Evolutionary conservation across 2,329 filamentous ascomycete genomes (phyloP).

Genomic region (Trichoderma arundinaceum): DNA sequence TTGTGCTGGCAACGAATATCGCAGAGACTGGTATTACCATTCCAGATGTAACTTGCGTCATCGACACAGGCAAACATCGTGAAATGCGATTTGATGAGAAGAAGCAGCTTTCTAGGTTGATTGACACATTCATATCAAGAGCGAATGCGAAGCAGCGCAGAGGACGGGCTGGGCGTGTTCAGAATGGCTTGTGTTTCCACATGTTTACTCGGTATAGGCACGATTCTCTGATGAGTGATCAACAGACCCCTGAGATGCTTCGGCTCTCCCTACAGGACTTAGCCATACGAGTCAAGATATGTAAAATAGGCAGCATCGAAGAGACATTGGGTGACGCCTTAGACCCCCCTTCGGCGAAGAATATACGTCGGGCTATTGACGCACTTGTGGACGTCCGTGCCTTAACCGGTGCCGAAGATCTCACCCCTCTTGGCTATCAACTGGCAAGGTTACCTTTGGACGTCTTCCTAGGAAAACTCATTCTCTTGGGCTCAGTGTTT

Average conservation of each 20-base stretch:
- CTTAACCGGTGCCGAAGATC: conserved; percentile 77
- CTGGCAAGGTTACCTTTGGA: conserved; percentile 89
- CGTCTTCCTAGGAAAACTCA: conserved; percentile 92
- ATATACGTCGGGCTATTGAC: conserved; percentile 90
- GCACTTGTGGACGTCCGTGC: conserved; percentile 92
- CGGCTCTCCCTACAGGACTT: conserved; percentile 92
- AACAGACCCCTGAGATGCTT: conserved; percentile 96
- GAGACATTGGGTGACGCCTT: conserved; percentile 85
- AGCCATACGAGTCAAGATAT: conserved; percentile 95
- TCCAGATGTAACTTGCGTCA: conserved; percentile 94
- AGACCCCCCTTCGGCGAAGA: conserved; percentile 88
- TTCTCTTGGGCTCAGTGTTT: conserved; percentile 84
- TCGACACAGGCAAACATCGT: conserved; percentile 95
- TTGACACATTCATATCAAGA: conserved; percentile 93
- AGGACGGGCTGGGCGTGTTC: conserved; percentile 92
- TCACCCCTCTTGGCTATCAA: conserved; percentile 86
- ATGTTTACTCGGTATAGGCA: conserved; percentile 90
- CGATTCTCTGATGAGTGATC: conserved; percentile 82
- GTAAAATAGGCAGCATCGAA: conserved; percentile 92
- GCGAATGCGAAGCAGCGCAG: conserved; percentile 96
- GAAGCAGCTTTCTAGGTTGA: conserved; percentile 84
- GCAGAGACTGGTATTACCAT: conserved; percentile 99
- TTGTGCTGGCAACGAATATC: conserved; percentile 96
- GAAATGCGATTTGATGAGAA: conserved; percentile 97
- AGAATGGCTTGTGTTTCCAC: conserved; percentile 94